Evolutionary conservation across 345 rosid genomes (phyloP), one percentile per base, ranked within the genome.

Genomic region (Gossypium thurberi): DNA sequence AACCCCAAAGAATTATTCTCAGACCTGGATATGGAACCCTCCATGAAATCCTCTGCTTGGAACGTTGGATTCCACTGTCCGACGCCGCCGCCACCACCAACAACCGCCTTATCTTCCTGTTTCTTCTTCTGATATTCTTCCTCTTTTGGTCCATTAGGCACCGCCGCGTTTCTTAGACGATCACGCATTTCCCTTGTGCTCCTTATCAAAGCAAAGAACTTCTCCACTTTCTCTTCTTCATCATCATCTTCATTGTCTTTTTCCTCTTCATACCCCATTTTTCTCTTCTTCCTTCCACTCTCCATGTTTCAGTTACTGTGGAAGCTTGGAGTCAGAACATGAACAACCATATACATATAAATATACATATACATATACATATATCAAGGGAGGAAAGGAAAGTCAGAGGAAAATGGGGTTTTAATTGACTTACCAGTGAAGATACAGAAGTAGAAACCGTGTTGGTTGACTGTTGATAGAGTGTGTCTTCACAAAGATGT

Each of bases 151-250:
- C 18, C 59, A 14, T 73, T 44, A 3, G 65, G 46, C 43, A 20
- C 15, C 26, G 20, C 59, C 59, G 12, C 8, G 15, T 57, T 50
- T 37, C 61, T 76, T 68, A 79, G 52, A n/a, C 60, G 77, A 62
- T 80, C 84, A 4, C 71, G 80, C 75, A 77, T 67, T 21, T 86
- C 90, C 71, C 69, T 86, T 6, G 87, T 77, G 55, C 84, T 84
- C 72, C 82, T 81, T 48, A 88, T 76, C 71, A 90, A 70, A 15
- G 88, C 86, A 51, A 80, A 88, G 81, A 90, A 79, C 84, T 79
- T 82, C 79, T 85, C 85, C 77, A 90, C 81, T 79, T 84, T 79
- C 79, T 80, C 79, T 21, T 86, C 84, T 47, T 85, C 85, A 0
- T 74, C 79, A 3, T 81, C 81, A 12, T 81, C 86, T 21, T 82